phyloP scores from a whole-genome alignment of 2,329 filamentous ascomycete species.

The Pseudopyricularia javanii region DNA sequence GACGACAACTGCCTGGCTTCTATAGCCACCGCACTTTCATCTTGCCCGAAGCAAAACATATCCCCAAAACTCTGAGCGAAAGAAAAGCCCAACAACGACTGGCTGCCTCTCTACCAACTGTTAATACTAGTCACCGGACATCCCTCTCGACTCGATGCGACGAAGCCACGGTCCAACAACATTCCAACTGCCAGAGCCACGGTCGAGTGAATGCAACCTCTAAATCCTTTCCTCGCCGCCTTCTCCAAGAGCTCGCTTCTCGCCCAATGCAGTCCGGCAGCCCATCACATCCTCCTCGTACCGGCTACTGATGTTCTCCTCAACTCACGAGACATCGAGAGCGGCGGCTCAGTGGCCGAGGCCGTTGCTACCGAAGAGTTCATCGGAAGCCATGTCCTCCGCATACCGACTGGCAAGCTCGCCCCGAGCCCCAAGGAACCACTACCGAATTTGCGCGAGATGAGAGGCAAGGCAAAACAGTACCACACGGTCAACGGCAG shows the following conservation, averaged over 20 bases:
- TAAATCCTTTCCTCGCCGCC: conserved; percentile 96
- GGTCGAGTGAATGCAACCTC: conserved; percentile 69
- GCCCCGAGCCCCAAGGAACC: conserved; percentile 42
- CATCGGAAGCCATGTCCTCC: conserved; percentile 89
- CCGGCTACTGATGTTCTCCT: conserved; percentile 87
- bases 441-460: conserved; percentile 63
- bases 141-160: not conserved
- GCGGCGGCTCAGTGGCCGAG: conserved; percentile 63
- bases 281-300: conserved; percentile 88
- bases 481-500: conserved; percentile 86
- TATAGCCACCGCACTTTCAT: not conserved
- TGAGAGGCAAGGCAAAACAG: conserved; percentile 84
- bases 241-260: conserved; percentile 96
- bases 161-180: not conserved
- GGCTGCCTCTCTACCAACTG: not conserved
- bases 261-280: conserved; percentile 79
- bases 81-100: not conserved
- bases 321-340: conserved; percentile 77
- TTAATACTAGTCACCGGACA: not conserved
- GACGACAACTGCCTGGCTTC: not conserved
- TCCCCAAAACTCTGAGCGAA: not conserved
- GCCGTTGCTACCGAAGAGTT: conserved; percentile 87
- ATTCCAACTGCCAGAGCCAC: not conserved
- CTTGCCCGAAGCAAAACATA: not conserved
- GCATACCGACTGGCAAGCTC: conserved; percentile 48